These are phyloP conservation scores for Nematodospora valgi DNA, from an alignment of 805 yeast species.

Conservation along the genomic window DNA sequence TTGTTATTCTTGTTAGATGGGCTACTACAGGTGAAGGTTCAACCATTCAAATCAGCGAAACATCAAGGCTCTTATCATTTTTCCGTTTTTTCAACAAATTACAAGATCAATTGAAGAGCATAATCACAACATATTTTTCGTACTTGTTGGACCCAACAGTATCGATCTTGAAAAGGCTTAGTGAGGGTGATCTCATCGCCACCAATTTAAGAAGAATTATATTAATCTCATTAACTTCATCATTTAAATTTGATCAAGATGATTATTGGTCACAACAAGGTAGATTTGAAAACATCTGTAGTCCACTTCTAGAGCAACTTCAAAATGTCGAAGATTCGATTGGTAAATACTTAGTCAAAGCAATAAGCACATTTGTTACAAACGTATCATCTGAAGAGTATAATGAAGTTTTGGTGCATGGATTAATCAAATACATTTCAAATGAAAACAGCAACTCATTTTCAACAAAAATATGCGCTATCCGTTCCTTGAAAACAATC, in stretches of 20 bases:
- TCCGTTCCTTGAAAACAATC: constrained; percentile 71
- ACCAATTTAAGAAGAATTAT: constrained; percentile 68
- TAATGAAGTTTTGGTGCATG: constrained; percentile 58
- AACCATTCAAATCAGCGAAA: constrained; percentile 36
- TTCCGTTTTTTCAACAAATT: constrained; percentile 82
- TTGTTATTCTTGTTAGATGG: constrained; percentile 86
- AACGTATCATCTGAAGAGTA: constrained; percentile 67
- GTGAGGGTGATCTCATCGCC: constrained; percentile 36
- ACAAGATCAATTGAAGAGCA: constrained; percentile 79
- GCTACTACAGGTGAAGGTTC: constrained; percentile 82
- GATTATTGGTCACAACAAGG: constrained; percentile 93
- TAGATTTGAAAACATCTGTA: constrained; percentile 71
- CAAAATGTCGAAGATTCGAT: constrained; percentile 64
- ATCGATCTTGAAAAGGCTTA: constrained; percentile 49
- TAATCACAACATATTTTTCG: constrained; percentile 84
- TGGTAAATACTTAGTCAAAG: constrained; percentile 78
- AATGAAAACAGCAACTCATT: constrained; percentile 51
- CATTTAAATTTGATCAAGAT: constrained; percentile 86
- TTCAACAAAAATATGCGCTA: constrained; percentile 81
- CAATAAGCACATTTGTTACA: constrained; percentile 70
- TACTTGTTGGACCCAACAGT: constrained; percentile 77
- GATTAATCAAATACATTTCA: constrained; percentile 34
- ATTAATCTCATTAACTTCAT: constrained; percentile 67
- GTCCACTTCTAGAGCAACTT: constrained; percentile 64
- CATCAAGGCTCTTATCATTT: constrained; percentile 65